Percentiles rank a stretch among this genome's conserved stretches.
These are phyloP conservation scores for Hymenoscyphus scutula DNA, from an alignment of 2,329 filamentous ascomycete genomes.

Conservation along the genomic window DNA sequence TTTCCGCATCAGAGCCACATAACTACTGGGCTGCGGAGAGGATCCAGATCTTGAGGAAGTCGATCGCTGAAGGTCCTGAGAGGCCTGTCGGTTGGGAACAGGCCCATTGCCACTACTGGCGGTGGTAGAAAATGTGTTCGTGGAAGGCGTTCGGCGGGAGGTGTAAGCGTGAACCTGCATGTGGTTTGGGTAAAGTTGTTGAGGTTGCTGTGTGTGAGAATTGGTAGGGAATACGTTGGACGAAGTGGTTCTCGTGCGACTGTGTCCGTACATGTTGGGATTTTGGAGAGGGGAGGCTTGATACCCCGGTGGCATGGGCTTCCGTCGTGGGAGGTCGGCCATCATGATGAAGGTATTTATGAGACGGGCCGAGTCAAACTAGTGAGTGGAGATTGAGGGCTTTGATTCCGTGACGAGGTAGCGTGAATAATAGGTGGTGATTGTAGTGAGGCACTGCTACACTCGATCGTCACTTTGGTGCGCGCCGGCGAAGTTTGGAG, in stretches of 20 bases:
- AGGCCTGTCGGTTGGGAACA: constrained; percentile 54
- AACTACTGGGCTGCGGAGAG: constrained; percentile 59
- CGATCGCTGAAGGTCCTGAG: constrained; percentile 67
- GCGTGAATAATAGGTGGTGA: constrained; percentile 2
- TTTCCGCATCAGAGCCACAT: constrained; percentile 92
- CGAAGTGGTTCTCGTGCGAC: constrained; percentile 42
- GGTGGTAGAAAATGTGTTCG: constrained; percentile 68
- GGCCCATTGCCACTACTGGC: constrained; percentile 49
- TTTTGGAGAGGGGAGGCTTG: constrained; percentile 22
- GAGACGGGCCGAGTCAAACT: neutral
- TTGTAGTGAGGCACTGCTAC: neutral
- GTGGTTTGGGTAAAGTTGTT: constrained; percentile 31
- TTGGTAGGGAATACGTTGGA: constrained; percentile 32
- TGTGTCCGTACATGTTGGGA: constrained; percentile 25
- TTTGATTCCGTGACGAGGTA: neutral
- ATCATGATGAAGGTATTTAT: constrained; percentile 25
- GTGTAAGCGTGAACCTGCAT: constrained; percentile 34
- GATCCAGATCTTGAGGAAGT: constrained; percentile 74
- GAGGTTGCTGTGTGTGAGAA: constrained; percentile 22
- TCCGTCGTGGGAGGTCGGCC: constrained; percentile 32
- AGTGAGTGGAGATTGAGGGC: neutral
- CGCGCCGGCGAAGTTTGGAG: neutral
- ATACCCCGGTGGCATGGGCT: constrained; percentile 32
- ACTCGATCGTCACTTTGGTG: neutral
- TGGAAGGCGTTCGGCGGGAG: constrained; percentile 61